phyloP scores from a whole-genome alignment of 352 stramenopile genomes.

The Aphanomyces euteiches region DNA sequence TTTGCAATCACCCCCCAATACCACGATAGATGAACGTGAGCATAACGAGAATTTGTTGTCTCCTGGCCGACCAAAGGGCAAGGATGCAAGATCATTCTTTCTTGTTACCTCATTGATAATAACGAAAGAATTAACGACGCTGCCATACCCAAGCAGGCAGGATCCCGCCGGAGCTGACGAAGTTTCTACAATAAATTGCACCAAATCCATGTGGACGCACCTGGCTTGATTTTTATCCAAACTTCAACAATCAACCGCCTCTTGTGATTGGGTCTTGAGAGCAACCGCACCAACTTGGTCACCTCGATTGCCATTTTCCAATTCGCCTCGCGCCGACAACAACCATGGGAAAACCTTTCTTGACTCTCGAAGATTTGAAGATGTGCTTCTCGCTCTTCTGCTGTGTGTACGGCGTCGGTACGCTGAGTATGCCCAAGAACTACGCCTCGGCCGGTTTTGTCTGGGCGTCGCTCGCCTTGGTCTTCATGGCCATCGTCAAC shows the following conservation, averaged over 20 bases:
- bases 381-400: constrained; percentile 30
- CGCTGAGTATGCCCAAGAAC: constrained; percentile 29
- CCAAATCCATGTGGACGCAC: neutral
- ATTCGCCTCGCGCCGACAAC: constrained; percentile 6
- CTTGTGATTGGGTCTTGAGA: neutral
- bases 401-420: constrained; percentile 34
- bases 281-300: neutral
- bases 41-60: no score
- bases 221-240: neutral
- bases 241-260: neutral
- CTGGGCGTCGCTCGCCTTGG: constrained; percentile 24
- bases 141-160: neutral
- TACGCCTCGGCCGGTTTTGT: constrained; percentile 27
- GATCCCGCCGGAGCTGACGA: neutral
- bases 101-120: no score
- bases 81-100: no score
- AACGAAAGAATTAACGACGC: no score
- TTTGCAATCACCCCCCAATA: no score
- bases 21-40: no score
- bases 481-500: constrained; percentile 32
- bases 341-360: constrained; percentile 26
- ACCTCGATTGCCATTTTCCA: neutral
- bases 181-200: neutral
- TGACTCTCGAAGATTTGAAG: constrained; percentile 31
- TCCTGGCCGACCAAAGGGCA: no score